Evolutionary conservation across 305 asterid species (phyloP).

Genomic region (Fraxinus nigra): DNA sequence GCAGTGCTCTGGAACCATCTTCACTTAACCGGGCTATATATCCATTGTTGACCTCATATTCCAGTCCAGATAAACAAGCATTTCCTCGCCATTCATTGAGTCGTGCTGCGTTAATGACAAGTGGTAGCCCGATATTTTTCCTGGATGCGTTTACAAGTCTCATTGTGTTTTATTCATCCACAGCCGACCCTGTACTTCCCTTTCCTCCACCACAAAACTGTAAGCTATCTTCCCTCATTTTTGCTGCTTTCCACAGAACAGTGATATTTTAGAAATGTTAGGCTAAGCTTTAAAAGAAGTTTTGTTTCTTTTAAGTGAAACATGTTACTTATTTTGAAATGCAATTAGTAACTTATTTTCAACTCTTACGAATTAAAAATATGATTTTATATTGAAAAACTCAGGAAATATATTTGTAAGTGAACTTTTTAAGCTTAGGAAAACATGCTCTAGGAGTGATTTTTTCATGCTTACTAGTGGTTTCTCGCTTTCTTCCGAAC

Average conservation of each 20-base stretch:
- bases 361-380: neutral
- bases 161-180: conserved; percentile 81
- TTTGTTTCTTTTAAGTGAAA: neutral
- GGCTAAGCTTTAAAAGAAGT: neutral
- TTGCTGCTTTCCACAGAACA: conserved; percentile 10
- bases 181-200: conserved; percentile 79
- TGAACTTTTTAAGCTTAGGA: neutral
- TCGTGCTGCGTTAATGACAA: conserved; percentile 91
- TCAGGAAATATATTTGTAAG: neutral
- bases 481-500: conserved; percentile 13
- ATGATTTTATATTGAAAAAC: neutral
- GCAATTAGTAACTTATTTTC: neutral
- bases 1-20: conserved; percentile 92
- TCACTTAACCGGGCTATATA: conserved; percentile 86
- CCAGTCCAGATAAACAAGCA: conserved; percentile 85
- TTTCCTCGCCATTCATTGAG: conserved; percentile 96
- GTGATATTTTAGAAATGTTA: neutral
- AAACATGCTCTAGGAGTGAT: neutral
- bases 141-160: conserved; percentile 88
- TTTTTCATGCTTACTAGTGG: neutral
- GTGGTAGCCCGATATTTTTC: conserved; percentile 96
- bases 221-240: conserved; percentile 43
- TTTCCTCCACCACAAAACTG: conserved; percentile 99
- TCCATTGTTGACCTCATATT: conserved; percentile 75
- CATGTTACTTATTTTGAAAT: neutral